Conservation (phyloP, 1,284 basidiomycete species). For the Puccinia triticina region DNA sequence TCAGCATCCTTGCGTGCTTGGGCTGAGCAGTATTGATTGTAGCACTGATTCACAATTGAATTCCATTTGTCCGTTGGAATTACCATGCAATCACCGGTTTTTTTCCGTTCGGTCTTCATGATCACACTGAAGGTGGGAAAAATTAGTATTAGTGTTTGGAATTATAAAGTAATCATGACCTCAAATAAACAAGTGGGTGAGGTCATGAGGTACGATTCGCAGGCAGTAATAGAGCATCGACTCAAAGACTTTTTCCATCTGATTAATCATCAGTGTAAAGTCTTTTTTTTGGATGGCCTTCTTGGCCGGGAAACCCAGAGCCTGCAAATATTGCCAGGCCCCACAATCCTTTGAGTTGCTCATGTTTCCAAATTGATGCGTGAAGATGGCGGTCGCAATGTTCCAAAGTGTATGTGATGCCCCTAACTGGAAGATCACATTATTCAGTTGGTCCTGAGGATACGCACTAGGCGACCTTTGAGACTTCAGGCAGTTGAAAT, state of each 20-base stretch:
- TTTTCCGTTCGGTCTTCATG: neutral
- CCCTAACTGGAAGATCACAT: constrained; percentile 7
- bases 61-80: neutral
- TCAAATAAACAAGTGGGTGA: neutral
- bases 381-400: constrained; percentile 3
- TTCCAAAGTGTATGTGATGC: constrained; percentile 23
- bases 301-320: neutral
- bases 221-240: constrained; percentile 29
- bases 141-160: no score
- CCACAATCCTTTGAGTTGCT: constrained; percentile 11
- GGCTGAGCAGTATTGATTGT: constrained; percentile 3
- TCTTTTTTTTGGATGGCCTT: constrained; percentile 21
- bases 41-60: constrained; percentile 8
- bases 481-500: constrained; percentile 8
- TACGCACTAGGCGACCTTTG: neutral
- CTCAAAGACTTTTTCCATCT: constrained; percentile 6
- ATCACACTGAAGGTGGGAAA: no score
- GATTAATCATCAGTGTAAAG: neutral
- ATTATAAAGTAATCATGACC: neutral
- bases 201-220: neutral
- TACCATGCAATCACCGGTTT: neutral
- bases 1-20: neutral
- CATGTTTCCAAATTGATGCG: neutral
- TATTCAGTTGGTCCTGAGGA: neutral
- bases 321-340: neutral